Conservation (phyloP, 2,329 filamentous ascomycete genomes). For the Chaetomiaceae sp. region DNA sequence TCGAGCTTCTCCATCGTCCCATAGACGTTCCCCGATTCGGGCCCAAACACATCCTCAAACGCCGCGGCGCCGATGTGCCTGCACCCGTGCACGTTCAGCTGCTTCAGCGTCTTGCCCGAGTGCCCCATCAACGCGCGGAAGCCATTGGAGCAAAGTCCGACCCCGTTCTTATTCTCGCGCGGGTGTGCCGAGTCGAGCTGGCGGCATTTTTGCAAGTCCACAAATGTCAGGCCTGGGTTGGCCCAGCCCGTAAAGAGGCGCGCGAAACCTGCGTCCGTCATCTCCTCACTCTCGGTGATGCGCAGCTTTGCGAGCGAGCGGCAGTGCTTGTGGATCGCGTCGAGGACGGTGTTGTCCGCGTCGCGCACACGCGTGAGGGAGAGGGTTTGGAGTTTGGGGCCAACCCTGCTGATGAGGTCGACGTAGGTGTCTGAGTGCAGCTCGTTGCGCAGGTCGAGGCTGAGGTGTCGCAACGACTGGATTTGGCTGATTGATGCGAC, state of each 20-base stretch:
- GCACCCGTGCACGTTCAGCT: conserved; percentile 76
- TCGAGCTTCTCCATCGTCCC: conserved; percentile 67
- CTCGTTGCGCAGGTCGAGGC: conserved; percentile 60
- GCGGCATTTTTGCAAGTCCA: conserved; percentile 75
- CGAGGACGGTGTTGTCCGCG: conserved; percentile 65
- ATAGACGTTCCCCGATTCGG: conserved; percentile 52
- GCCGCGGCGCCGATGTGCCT: conserved; percentile 71
- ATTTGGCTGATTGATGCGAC: conserved; percentile 62
- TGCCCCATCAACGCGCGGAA: conserved; percentile 82
- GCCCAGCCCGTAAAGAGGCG: conserved; percentile 71
- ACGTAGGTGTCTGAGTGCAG: conserved; percentile 56
- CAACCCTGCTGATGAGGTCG: conserved; percentile 57
- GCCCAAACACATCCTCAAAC: conserved; percentile 69
- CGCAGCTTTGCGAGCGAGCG: conserved; percentile 68
- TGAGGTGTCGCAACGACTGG: conserved; percentile 65
- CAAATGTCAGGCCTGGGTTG: conserved; percentile 64
- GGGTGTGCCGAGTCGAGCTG: conserved; percentile 69
- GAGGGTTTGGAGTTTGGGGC: conserved; percentile 66
- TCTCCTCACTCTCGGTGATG: conserved; percentile 69
- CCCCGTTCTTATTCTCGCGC: conserved; percentile 56
- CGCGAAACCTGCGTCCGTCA: conserved; percentile 70
- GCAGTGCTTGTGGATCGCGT: conserved; percentile 67
- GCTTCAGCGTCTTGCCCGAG: conserved; percentile 61
- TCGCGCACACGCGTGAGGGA: conserved; percentile 67
- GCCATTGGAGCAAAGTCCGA: conserved; percentile 71